Evolutionary conservation across 164 flowering plant species (phyloP), one percentile per base, ranked within the genome.

Genomic region (Nymphaea colorata): DNA sequence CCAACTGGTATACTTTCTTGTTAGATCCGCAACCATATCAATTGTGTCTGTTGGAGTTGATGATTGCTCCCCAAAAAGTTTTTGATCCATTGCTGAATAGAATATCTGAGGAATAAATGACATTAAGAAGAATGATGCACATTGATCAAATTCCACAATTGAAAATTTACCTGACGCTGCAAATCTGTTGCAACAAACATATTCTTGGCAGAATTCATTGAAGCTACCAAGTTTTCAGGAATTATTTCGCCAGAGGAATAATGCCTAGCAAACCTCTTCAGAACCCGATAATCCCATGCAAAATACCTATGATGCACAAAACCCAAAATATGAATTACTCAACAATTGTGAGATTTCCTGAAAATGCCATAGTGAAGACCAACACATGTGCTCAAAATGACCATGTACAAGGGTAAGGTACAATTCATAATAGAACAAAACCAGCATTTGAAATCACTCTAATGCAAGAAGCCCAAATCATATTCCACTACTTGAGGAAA

Each of bases 141-240:
- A 25, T 25, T 25, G 36, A 8, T 51, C 57, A 51, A 51, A 8
- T 15, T 8, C 57, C 12, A 51, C 12, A 8, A 51, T 51, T 10
- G 57, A 51, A 51, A 17, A 63, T 43, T 59, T 72, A 95, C 98
- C 96, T 95, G 98, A n/a, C 89, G 93, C 77, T 92, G 98, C 79
- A 95, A 68, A 67, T 91, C 96, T 18, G 90, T 90, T 44, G 94
- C 98, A 44, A 88, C 85, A 82, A 95, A 95, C 98, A 95, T 87
- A 70, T 82, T 81, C 83, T 69, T 90, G 63, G 99, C 96, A 76
- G 81, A 87, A 63, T 79, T 82, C 85, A 95, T 82, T 51, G 98
- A 88, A 63, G 83, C 77, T 7, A 92, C 97, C 76, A 95, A 76
- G 64, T 85, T 82, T 69, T 92, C 85, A 64, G 98, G 99, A 62